Percentiles rank a stretch among this genome's conserved stretches.
These are phyloP conservation scores for Podospora pseudopauciseta DNA, from an alignment of 495 filamentous ascomycete species.

Conservation along the genomic window DNA sequence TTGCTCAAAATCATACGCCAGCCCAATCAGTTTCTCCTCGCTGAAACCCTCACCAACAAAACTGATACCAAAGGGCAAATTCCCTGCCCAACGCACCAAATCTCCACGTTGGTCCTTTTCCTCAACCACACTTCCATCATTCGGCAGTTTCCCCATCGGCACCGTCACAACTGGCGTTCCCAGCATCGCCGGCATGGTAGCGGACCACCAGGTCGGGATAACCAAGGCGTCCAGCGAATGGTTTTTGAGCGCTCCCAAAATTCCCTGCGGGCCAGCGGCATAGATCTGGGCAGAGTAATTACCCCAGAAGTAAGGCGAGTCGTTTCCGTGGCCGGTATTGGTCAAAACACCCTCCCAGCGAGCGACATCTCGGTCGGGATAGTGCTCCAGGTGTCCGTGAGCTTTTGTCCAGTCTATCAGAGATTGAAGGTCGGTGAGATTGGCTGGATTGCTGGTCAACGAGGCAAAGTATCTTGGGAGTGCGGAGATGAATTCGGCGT, in stretches of 20 bases:
- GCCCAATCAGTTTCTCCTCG: conserved; percentile 55
- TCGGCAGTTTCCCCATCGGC: conserved; percentile 37
- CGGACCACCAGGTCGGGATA: conserved; percentile 35
- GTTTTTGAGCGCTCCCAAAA: not conserved
- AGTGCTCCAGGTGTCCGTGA: conserved; percentile 18
- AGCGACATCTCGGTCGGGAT: conserved; percentile 33
- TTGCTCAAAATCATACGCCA: conserved; percentile 68
- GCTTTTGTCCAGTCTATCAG: conserved; percentile 34
- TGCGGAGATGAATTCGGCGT: conserved; percentile 44
- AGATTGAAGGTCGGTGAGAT: conserved; percentile 35
- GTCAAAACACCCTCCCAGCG: conserved; percentile 37
- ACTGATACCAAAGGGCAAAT: conserved; percentile 25
- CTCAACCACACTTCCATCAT: conserved; percentile 13
- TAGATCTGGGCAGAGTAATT: conserved; percentile 18
- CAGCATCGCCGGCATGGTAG: conserved; percentile 22
- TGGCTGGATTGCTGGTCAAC: conserved; percentile 46
- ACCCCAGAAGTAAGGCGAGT: conserved; percentile 13
- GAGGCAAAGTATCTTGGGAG: conserved; percentile 45
- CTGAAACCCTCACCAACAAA: conserved; percentile 57
- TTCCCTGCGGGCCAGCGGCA: conserved; percentile 18
- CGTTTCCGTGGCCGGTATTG: not conserved
- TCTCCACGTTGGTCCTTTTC: conserved; percentile 17
- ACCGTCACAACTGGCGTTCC: conserved; percentile 43
- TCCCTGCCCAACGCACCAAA: conserved; percentile 3
- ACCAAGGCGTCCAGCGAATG: conserved; percentile 41